These are phyloP conservation scores for Psilocybe tampanensis DNA, from an alignment of 768 basidiomycete species.

Conservation along the genomic window DNA sequence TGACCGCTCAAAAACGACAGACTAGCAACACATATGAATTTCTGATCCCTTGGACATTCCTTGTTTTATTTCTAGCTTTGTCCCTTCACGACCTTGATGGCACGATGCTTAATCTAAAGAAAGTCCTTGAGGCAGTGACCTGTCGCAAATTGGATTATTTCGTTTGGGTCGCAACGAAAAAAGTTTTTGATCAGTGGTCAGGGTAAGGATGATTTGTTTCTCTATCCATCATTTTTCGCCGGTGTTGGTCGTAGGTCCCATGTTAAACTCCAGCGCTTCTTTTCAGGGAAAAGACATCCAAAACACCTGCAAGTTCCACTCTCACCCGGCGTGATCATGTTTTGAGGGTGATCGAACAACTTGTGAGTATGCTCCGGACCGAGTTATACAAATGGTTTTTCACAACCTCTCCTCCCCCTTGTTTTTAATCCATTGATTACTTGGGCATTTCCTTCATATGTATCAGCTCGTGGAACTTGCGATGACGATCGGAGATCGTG, in stretches of 20 bases:
- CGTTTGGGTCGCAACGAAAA: conserved; percentile 33
- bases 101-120: conserved; percentile 25
- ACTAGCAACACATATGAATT: too few relatives aligned
- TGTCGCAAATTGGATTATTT: conserved; percentile 26
- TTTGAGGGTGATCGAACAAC: conserved; percentile 25
- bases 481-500: conserved; percentile 42
- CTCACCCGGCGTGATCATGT: conserved; percentile 5
- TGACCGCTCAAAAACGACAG: too few relatives aligned
- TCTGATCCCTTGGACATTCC: too few relatives aligned
- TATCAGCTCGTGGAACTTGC: conserved; percentile 54
- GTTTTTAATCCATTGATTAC: background rate
- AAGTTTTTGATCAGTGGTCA: conserved; percentile 22
- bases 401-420: conserved; percentile 5
- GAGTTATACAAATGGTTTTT: background rate
- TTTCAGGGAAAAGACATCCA: conserved; percentile 4
- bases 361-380: conserved; percentile 27
- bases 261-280: background rate
- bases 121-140: conserved; percentile 18
- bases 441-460: background rate
- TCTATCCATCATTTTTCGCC: background rate
- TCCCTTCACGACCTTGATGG: conserved; percentile 26
- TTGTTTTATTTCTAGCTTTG: conserved; percentile 9
- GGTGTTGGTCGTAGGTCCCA: background rate
- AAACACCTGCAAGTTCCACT: background rate
- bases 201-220: conserved; percentile 5